Base-by-base conservation (phyloP, 441 rosid species). In the Eruca vesicaria region DNA sequence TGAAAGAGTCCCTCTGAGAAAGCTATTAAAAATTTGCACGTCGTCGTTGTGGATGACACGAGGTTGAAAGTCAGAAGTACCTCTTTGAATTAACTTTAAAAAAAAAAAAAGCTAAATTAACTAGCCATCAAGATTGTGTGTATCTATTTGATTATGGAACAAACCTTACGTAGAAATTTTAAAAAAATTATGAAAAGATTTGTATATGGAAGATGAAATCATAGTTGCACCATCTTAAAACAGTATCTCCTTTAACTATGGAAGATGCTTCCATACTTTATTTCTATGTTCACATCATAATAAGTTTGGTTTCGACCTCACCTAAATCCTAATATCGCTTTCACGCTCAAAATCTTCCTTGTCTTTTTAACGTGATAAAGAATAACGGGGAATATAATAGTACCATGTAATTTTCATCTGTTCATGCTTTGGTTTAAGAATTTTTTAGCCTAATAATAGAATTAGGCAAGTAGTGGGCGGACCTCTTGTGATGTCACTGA, bases 291-390 rank as follows among this genome's bases (percentile, higher is more conserved):
- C 58, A 28, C 67, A 36, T 68, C 55, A 48, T 20, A 59, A 59
- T 48, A 52, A 50, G 73, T 62, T 62, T 68, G 69, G 74, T 68
- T 62, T 68, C 69, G 58, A 62, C 56, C 73, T 68, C 74, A 75
- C 14, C 74, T 35, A 68, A 53, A 68, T 68, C 19, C 20, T 7
- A 48, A 9, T 56, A 15, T 69, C 65, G 38, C 65, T 69, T 57
- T 57, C 65, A 38, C 38, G 68, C 63, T 48, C 48, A 12, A 18
- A 33, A 20, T 29, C 4, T 66, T 12, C 63, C 56, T 50, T 61
- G 41, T 32, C 43, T 18, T 61, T 12, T 2, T 9, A 11, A 33
- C 4, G 53, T 9, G 10, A 8, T 18, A 35, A 35, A 28, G 26
- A 7, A 73, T 31, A 23, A 50, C 61, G 52, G 43, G 19, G 67